Percentiles rank a stretch among this genome's conserved stretches.
Evolutionary conservation across 495 filamentous ascomycete genomes (phyloP).

Genomic region (Durotheca rogersii): DNA sequence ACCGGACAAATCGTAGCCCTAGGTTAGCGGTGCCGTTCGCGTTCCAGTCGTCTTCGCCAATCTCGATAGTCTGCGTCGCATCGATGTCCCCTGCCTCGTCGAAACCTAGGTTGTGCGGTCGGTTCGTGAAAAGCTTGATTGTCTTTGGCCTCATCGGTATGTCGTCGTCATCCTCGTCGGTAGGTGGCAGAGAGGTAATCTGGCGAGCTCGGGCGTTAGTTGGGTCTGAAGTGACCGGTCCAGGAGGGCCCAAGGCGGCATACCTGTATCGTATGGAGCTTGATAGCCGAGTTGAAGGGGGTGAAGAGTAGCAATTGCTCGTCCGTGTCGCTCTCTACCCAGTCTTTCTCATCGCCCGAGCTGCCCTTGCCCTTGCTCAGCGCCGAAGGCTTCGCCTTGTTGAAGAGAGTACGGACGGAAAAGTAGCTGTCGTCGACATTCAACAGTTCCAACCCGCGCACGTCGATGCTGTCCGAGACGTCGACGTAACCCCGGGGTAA

Average conservation of each 20-base stretch:
- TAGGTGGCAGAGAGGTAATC: constrained; percentile 76
- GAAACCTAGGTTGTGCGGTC: constrained; percentile 84
- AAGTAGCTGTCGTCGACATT: constrained; percentile 77
- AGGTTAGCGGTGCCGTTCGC: constrained; percentile 83
- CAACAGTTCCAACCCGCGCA: constrained; percentile 78
- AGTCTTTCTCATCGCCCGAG: constrained; percentile 61
- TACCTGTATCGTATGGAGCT: constrained; percentile 80
- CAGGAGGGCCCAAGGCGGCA: neutral
- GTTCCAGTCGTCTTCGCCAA: constrained; percentile 82
- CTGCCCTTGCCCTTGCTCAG: constrained; percentile 66
- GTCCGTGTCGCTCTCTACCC: constrained; percentile 99
- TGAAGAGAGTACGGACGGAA: constrained; percentile 69
- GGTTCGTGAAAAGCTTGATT: constrained; percentile 81
- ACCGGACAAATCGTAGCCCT: constrained; percentile 89
- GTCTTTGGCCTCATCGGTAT: constrained; percentile 82
- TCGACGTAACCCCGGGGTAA: constrained; percentile 80
- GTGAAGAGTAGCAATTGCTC: constrained; percentile 94
- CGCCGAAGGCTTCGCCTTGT: constrained; percentile 62
- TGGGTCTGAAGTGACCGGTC: constrained; percentile 9
- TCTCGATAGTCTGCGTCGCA: constrained; percentile 71
- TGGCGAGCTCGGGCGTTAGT: constrained; percentile 43
- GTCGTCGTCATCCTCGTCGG: constrained; percentile 66
- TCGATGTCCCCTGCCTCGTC: constrained; percentile 88
- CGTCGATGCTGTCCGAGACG: constrained; percentile 77
- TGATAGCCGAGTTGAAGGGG: constrained; percentile 84